phyloP scores from a whole-genome alignment of 2,329 filamentous ascomycete species.

The Ascochyta clinopodiicola region DNA sequence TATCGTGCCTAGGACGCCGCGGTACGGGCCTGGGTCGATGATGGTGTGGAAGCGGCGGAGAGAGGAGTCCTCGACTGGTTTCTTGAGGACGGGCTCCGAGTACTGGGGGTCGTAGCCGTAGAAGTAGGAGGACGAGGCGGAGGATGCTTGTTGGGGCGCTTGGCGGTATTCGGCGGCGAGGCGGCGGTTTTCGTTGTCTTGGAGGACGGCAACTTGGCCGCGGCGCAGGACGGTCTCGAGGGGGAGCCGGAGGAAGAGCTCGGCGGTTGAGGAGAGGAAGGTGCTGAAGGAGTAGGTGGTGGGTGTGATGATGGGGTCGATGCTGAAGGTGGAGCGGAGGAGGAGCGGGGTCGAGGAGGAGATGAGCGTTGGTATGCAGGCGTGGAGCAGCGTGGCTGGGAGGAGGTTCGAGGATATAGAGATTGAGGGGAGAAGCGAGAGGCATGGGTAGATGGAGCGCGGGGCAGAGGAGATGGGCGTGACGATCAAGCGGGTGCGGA shows the following conservation, averaged over 20 bases:
- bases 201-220: conserved; percentile 75
- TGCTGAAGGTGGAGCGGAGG: conserved; percentile 80
- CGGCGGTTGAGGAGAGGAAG: conserved; percentile 79
- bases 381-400: conserved; percentile 85
- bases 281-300: conserved; percentile 81
- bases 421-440: conserved; percentile 77
- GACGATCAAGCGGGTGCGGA: conserved; percentile 85
- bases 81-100: conserved; percentile 9
- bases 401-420: conserved; percentile 72
- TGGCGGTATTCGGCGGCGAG: conserved; percentile 34
- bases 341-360: conserved; percentile 83
- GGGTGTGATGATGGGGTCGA: conserved; percentile 83
- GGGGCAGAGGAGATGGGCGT: conserved; percentile 78
- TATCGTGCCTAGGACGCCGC: conserved; percentile 89
- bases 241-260: conserved; percentile 85
- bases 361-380: conserved; percentile 81
- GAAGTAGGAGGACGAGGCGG: not conserved
- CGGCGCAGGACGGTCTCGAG: conserved; percentile 90
- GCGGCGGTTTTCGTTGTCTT: conserved; percentile 44
- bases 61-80: conserved; percentile 30
- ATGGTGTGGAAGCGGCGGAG: conserved; percentile 68
- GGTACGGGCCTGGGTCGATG: conserved; percentile 79
- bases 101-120: conserved; percentile 8
- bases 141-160: conserved; percentile 16
- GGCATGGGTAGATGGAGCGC: conserved; percentile 77